Evolutionary conservation across 148 eudicot genomes (phyloP).

Genomic region (Camellia granthamiana): DNA sequence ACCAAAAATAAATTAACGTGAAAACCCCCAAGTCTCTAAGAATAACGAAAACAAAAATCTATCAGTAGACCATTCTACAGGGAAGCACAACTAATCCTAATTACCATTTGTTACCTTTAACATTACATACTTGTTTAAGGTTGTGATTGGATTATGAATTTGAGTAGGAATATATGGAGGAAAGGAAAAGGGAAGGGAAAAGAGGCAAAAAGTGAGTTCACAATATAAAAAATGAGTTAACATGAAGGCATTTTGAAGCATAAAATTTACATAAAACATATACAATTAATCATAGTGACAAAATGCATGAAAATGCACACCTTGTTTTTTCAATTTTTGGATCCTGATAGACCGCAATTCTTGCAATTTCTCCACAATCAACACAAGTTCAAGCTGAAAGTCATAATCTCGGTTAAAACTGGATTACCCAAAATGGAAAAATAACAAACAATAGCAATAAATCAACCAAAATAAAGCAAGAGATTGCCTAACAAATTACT

Average conservation of each 20-base stretch:
- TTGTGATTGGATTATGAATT: not conserved
- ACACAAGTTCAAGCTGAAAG: conserved; percentile 88
- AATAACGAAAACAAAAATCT: not conserved
- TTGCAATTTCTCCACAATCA: conserved; percentile 94
- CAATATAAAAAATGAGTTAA: not conserved
- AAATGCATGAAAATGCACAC: conserved; percentile 27
- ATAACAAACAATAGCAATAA: not conserved
- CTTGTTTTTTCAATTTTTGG: conserved; percentile 93
- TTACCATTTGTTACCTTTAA: not conserved
- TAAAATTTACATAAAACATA: not conserved
- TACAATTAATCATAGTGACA: not conserved
- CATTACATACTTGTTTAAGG: no score
- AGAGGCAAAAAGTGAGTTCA: not conserved
- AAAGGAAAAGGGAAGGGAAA: not conserved
- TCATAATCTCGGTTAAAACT: not conserved
- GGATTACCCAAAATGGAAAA: not conserved
- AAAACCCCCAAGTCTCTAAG: not conserved
- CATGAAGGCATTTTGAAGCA: not conserved
- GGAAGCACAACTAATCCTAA: conserved; percentile 4
- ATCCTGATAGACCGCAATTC: conserved; percentile 89
- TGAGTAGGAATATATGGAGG: no score
- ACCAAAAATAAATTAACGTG: not conserved
- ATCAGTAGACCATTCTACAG: not conserved
- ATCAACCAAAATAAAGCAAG: not conserved
- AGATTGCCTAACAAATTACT: not conserved